Conservation (phyloP, 2,329 filamentous ascomycete species). For the Aspergillus quadrilineatus region DNA sequence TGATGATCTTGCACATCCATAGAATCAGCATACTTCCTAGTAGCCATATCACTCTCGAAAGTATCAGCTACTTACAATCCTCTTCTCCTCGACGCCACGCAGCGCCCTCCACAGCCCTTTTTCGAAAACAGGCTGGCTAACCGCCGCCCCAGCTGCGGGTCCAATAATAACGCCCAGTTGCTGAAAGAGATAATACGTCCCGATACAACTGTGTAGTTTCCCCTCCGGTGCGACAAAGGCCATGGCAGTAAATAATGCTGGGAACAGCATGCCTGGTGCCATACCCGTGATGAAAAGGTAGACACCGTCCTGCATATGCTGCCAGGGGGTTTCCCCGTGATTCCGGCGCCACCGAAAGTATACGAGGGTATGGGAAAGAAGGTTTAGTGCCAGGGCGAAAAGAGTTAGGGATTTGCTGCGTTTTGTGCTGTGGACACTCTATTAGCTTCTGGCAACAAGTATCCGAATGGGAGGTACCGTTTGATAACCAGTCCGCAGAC, state of each 20-base stretch:
- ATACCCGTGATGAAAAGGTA: constrained; percentile 14
- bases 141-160: constrained; percentile 10
- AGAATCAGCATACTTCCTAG: too few relatives aligned
- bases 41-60: background rate
- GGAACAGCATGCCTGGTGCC: constrained; percentile 18
- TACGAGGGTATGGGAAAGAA: constrained; percentile 13
- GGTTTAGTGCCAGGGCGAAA: background rate
- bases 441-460: too few relatives aligned
- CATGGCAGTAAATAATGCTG: constrained; percentile 23
- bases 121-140: constrained; percentile 18
- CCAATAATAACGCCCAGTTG: constrained; percentile 25
- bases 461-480: constrained; percentile 1
- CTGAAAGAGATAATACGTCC: constrained; percentile 23
- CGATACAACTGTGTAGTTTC: constrained; percentile 13
- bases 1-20: constrained; percentile 13
- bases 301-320: constrained; percentile 14
- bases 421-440: constrained; percentile 5
- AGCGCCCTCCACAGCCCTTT: constrained; percentile 4
- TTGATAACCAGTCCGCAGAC: constrained; percentile 16
- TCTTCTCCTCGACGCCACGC: background rate
- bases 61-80: background rate
- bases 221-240: constrained; percentile 12
- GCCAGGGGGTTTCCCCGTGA: background rate
- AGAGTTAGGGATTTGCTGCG: constrained; percentile 9
- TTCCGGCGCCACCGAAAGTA: constrained; percentile 20